Evolutionary conservation across 1,284 basidiomycete species (phyloP).

Genomic region (Rugosomyces carneus): DNA sequence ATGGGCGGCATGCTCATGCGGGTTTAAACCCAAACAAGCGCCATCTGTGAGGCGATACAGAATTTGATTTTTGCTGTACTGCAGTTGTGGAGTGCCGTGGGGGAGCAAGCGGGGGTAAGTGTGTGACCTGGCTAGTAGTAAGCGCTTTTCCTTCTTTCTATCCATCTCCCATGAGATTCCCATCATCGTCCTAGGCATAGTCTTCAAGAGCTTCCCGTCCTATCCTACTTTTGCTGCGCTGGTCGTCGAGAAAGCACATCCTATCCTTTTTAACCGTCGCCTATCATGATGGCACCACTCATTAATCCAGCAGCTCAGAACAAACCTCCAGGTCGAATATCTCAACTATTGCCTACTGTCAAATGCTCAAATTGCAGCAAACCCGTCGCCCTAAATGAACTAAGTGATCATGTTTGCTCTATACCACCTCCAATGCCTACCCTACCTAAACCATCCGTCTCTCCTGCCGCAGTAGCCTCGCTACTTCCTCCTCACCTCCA

Average conservation of each 20-base stretch:
- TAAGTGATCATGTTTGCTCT: slow-evolving; percentile 71
- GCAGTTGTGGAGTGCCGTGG: background rate
- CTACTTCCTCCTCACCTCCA: slow-evolving; percentile 34
- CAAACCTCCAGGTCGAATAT: slow-evolving; percentile 40
- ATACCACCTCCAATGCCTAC: slow-evolving; percentile 39
- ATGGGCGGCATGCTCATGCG: background rate
- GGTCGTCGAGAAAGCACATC: slow-evolving; percentile 17
- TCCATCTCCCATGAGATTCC: background rate
- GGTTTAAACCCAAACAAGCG: background rate
- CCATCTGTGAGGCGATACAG: background rate
- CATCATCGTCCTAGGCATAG: slow-evolving; percentile 6
- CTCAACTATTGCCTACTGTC: slow-evolving; percentile 74
- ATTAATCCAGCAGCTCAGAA: slow-evolving; percentile 26
- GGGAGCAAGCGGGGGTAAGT: background rate
- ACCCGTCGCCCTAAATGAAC: slow-evolving; percentile 61
- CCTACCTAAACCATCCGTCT: slow-evolving; percentile 29
- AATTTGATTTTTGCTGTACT: background rate
- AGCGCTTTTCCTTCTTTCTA: background rate
- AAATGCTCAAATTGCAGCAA: slow-evolving; percentile 75
- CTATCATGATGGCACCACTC: slow-evolving; percentile 38
- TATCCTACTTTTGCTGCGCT: slow-evolving; percentile 14
- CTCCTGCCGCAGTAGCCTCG: slow-evolving; percentile 27
- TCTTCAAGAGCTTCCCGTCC: background rate
- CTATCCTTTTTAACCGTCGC: slow-evolving; percentile 11
- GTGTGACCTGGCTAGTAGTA: background rate